Percentiles rank a stretch among this genome's conserved stretches.
Evolutionary conservation across 495 filamentous ascomycete genomes (phyloP).

Genomic region (Hypoxylon lienhwacheense): DNA sequence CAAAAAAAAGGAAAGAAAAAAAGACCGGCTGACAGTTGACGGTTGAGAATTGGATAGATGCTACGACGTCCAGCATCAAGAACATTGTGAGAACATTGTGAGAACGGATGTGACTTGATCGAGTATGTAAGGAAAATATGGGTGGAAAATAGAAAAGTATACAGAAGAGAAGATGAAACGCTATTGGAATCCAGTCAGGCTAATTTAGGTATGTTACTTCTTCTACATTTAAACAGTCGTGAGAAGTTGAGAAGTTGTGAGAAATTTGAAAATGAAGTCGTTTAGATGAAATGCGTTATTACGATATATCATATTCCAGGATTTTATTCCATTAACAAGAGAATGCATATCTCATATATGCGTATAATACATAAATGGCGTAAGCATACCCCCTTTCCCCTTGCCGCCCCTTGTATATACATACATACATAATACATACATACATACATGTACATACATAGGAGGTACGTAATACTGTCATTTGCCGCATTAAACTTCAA

Average conservation of each 20-base stretch:
- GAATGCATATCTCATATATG: background rate
- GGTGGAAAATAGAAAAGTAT: background rate
- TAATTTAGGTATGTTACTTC: background rate
- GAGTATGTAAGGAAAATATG: background rate
- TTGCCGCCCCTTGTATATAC: too few species aligned
- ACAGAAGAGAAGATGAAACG: background rate
- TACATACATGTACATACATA: too few species aligned
- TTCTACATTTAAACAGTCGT: background rate
- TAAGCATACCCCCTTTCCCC: too few species aligned
- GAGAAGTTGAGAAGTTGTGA: background rate
- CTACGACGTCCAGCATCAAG: too few species aligned
- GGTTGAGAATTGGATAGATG: too few species aligned
- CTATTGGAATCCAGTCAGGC: background rate
- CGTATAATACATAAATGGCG: background rate
- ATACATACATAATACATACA: too few species aligned
- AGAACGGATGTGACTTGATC: too few species aligned
- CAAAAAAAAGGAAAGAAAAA: too few species aligned
- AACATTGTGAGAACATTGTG: too few species aligned
- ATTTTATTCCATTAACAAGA: conserved; percentile 23
- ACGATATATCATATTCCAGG: conserved; percentile 4
- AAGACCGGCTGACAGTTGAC: too few species aligned
- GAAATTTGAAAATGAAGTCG: conserved; percentile 12
- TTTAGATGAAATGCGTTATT: conserved; percentile 10
- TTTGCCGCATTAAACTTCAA: too few species aligned
- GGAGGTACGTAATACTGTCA: too few species aligned